Percentiles rank a stretch among this genome's conserved stretches.
These are phyloP conservation scores for cucumber (Cucumis sativus) DNA, from an alignment of 306 rosid genomes.

Conservation along the genomic window DNA sequence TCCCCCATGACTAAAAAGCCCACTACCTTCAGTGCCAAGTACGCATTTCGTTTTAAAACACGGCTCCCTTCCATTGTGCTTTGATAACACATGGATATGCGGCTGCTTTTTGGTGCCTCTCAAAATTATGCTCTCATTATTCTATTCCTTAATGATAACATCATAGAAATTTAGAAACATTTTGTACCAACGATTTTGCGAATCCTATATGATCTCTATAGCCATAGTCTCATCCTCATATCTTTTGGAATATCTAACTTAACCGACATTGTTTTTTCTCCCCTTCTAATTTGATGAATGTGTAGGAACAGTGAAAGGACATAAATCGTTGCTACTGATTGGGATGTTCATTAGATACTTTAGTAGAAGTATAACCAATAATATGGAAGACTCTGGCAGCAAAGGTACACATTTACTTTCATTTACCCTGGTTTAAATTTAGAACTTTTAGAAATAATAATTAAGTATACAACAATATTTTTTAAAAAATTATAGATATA, in stretches of 20 bases:
- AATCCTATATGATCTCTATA: not conserved
- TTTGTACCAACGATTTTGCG: not conserved
- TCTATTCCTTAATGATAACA: not conserved
- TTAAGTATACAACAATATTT: no score
- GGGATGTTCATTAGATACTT: not conserved
- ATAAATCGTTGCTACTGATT: not conserved
- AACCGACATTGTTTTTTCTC: not conserved
- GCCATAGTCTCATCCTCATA: not conserved
- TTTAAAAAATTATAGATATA: no score
- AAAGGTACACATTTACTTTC: not conserved
- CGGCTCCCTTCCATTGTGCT: constrained; percentile 10
- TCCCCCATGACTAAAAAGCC: not conserved
- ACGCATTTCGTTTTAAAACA: not conserved
- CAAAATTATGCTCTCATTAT: not conserved
- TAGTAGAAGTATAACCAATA: not conserved
- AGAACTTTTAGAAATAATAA: no score
- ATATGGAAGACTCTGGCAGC: not conserved
- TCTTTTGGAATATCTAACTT: not conserved
- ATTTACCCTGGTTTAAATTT: not conserved
- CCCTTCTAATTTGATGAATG: not conserved
- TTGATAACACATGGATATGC: not conserved
- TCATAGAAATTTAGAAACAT: not conserved
- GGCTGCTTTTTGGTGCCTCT: not conserved
- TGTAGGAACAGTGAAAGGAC: not conserved
- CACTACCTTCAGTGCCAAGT: constrained; percentile 4